Evolutionary conservation across 805 yeast genomes (phyloP).

Genomic region (Torulaspora maleeae): DNA sequence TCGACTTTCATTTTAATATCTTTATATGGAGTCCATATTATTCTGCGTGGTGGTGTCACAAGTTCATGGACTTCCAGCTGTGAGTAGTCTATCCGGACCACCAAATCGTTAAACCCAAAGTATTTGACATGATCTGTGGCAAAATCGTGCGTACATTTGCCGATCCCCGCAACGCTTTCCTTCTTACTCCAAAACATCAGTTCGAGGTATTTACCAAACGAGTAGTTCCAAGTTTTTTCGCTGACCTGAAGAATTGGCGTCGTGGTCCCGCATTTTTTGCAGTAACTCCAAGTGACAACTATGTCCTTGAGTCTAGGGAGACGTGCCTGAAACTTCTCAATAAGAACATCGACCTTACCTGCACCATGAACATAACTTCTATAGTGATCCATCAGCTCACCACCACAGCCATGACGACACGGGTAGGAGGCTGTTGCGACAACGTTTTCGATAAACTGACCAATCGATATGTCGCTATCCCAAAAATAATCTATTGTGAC

Average conservation of each 20-base stretch:
- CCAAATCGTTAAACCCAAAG: constrained; percentile 74
- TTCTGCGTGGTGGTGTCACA: constrained; percentile 64
- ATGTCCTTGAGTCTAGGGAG: constrained; percentile 60
- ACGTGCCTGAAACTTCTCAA: constrained; percentile 56
- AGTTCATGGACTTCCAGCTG: constrained; percentile 73
- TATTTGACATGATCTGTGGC: constrained; percentile 77
- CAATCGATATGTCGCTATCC: constrained; percentile 85
- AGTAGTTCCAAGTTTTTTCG: constrained; percentile 81
- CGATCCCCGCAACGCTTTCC: constrained; percentile 51
- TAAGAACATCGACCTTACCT: constrained; percentile 72
- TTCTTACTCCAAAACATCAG: constrained; percentile 69
- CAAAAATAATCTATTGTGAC: constrained; percentile 82
- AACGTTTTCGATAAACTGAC: constrained; percentile 78
- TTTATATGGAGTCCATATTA: constrained; percentile 67
- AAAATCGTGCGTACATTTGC: constrained; percentile 74
- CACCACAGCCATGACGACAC: constrained; percentile 83
- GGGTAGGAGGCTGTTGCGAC: constrained; percentile 59
- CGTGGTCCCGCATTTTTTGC: constrained; percentile 69
- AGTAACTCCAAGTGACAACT: constrained; percentile 86
- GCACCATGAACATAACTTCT: constrained; percentile 84
- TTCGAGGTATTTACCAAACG: constrained; percentile 91
- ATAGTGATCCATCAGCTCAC: constrained; percentile 64
- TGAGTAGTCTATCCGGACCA: constrained; percentile 74
- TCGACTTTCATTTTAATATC: constrained; percentile 67
- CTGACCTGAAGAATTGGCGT: constrained; percentile 80